Conservation (phyloP, 768 basidiomycete species). For the Boletus vinaceobasis region DNA sequence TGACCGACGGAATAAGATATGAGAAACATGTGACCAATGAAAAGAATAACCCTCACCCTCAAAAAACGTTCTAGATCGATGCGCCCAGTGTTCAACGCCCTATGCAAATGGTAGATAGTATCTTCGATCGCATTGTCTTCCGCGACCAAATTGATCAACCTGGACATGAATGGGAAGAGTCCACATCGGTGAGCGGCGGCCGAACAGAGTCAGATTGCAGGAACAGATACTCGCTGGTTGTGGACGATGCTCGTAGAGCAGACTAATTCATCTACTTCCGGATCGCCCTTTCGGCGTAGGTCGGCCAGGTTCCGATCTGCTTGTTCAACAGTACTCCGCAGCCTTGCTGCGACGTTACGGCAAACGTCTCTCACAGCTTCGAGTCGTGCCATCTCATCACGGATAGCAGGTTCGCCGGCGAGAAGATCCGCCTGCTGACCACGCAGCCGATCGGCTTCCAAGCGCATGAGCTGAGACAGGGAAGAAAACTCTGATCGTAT, state of each 20-base stretch:
- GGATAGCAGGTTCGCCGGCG: constrained; percentile 88
- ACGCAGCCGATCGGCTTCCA: constrained; percentile 72
- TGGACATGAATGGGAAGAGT: constrained; percentile 31
- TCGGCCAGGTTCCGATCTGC: constrained; percentile 76
- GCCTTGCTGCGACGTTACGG: constrained; percentile 65
- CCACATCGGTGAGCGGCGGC: constrained; percentile 15
- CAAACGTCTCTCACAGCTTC: constrained; percentile 94
- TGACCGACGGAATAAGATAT: constrained; percentile 31
- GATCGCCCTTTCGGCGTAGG: constrained; percentile 79
- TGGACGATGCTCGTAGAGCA: constrained; percentile 95
- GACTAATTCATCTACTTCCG: constrained; percentile 93
- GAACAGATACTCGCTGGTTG: constrained; percentile 66
- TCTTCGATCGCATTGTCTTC: constrained; percentile 99
- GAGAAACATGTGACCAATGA: constrained; percentile 15
- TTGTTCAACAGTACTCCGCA: constrained; percentile 57
- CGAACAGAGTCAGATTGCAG: not conserved
- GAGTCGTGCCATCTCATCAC: constrained; percentile 93
- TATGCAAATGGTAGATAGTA: constrained; percentile 93
- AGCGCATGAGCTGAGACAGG: constrained; percentile 57
- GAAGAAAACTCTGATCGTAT: constrained; percentile 68
- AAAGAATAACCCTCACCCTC: constrained; percentile 54
- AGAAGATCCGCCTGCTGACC: constrained; percentile 82
- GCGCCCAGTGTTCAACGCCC: constrained; percentile 85
- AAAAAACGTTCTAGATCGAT: constrained; percentile 95
- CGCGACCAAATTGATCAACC: constrained; percentile 95